Conservation (phyloP, 441 rosid genomes). For the Pelargonium australe region DNA sequence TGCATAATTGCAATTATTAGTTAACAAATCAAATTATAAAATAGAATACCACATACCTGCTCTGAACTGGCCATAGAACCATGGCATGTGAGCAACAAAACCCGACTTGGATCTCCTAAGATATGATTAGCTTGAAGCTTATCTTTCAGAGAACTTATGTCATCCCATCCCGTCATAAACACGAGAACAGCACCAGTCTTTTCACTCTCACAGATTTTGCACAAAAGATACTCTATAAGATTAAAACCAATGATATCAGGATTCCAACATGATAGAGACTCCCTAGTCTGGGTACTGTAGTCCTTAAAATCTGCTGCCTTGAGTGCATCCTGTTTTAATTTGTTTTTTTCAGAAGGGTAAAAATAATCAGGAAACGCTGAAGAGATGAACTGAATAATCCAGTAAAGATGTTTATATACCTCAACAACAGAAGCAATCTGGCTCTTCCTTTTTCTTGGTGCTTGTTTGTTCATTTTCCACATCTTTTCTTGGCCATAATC, state of each 20-base stretch:
- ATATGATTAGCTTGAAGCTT: conserved; percentile 97
- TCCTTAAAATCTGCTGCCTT: conserved; percentile 75
- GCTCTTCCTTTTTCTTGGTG: conserved; percentile 87
- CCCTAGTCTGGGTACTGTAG: conserved; percentile 76
- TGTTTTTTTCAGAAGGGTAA: not conserved
- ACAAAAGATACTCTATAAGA: conserved; percentile 87
- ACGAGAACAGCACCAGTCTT: conserved; percentile 88
- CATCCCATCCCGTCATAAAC: conserved; percentile 99
- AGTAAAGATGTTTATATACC: conserved; percentile 36
- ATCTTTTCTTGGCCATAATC: conserved; percentile 97
- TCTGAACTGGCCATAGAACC: conserved; percentile 99
- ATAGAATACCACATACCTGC: conserved; percentile 42
- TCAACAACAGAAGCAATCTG: conserved; percentile 89
- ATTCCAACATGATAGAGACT: conserved; percentile 82
- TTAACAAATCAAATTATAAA: not conserved
- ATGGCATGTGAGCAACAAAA: conserved; percentile 78
- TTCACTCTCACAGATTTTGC: conserved; percentile 95
- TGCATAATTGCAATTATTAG: conserved; percentile 13
- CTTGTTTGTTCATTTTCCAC: conserved; percentile 97
- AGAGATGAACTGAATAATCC: not conserved
- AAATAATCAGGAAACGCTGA: conserved; percentile 8
- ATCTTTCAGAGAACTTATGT: conserved; percentile 83
- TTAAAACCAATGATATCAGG: conserved; percentile 94
- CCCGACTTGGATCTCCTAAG: conserved; percentile 93
- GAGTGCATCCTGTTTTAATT: conserved; percentile 71